These are phyloP conservation scores for Mallotus japonicus DNA, from an alignment of 441 rosid genomes.

Conservation along the genomic window DNA sequence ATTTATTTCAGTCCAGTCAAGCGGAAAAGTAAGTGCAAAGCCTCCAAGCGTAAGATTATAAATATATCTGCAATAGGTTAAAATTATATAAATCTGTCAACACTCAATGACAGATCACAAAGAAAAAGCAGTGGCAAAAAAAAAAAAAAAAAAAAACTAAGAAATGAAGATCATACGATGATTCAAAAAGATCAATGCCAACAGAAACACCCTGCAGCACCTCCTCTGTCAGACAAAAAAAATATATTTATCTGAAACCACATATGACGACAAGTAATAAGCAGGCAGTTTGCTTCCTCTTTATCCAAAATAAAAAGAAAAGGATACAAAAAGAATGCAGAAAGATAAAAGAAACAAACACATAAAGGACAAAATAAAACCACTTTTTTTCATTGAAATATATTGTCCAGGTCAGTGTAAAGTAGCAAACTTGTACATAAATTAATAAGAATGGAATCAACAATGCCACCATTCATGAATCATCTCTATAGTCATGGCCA, in stretches of 20 bases:
- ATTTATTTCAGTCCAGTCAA: slow-evolving; percentile 28
- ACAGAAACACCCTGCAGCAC: slow-evolving; percentile 73
- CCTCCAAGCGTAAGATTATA: slow-evolving; percentile 66
- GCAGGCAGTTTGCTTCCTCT: neutral
- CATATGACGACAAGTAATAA: neutral
- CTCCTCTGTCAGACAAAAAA: slow-evolving; percentile 49
- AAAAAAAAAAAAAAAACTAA: neutral
- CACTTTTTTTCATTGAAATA: neutral
- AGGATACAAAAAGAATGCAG: neutral
- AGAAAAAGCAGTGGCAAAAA: neutral
- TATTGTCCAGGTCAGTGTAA: neutral
- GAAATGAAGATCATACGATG: slow-evolving; percentile 41
- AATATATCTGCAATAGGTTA: slow-evolving; percentile 48
- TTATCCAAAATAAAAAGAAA: neutral
- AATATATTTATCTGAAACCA: slow-evolving; percentile 1
- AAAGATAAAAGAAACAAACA: neutral
- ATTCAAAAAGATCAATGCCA: slow-evolving; percentile 68
- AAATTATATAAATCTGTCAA: neutral
- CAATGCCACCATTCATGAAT: neutral
- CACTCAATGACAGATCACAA: slow-evolving; percentile 1
- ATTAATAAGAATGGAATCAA: neutral
- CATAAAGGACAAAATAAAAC: neutral
- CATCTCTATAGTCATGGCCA: neutral
- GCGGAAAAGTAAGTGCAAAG: slow-evolving; percentile 64
- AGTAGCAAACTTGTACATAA: neutral